phyloP scores from a whole-genome alignment of 2,329 filamentous ascomycete species.

The Dactylellina leptospora region DNA sequence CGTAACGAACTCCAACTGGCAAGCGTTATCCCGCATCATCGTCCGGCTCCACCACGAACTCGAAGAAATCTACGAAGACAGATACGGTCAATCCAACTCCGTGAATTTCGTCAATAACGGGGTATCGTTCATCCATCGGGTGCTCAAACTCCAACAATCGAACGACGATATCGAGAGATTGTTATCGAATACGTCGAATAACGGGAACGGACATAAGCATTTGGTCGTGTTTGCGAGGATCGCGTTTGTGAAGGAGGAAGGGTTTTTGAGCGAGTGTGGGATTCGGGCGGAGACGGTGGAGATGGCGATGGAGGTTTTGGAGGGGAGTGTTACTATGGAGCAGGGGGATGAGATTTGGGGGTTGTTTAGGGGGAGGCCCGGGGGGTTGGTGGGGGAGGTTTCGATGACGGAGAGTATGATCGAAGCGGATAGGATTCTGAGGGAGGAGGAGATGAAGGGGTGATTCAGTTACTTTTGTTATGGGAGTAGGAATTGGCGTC shows the following conservation, averaged over 20 bases:
- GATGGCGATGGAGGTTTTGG: constrained; percentile 50
- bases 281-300: constrained; percentile 26
- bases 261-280: constrained; percentile 21
- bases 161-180: constrained; percentile 33
- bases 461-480: background rate
- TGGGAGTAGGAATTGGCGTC: background rate
- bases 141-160: constrained; percentile 28
- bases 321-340: constrained; percentile 45
- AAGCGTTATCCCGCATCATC: constrained; percentile 35
- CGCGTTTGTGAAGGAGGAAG: constrained; percentile 34
- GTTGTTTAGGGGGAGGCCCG: constrained; percentile 34
- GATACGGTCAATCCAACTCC: constrained; percentile 15
- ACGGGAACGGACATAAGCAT: constrained; percentile 50
- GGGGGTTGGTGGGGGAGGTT: constrained; percentile 17
- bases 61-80: constrained; percentile 40
- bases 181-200: constrained; percentile 26
- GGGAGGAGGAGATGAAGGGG: constrained; percentile 41
- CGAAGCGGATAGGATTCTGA: constrained; percentile 38
- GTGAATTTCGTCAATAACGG: constrained; percentile 41
- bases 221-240: constrained; percentile 41
- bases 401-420: constrained; percentile 53
- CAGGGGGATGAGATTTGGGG: constrained; percentile 52
- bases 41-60: constrained; percentile 35
- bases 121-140: constrained; percentile 41
- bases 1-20: constrained; percentile 45